Conservation (phyloP, 305 asterid genomes). For the Fraxinus sp. region DNA sequence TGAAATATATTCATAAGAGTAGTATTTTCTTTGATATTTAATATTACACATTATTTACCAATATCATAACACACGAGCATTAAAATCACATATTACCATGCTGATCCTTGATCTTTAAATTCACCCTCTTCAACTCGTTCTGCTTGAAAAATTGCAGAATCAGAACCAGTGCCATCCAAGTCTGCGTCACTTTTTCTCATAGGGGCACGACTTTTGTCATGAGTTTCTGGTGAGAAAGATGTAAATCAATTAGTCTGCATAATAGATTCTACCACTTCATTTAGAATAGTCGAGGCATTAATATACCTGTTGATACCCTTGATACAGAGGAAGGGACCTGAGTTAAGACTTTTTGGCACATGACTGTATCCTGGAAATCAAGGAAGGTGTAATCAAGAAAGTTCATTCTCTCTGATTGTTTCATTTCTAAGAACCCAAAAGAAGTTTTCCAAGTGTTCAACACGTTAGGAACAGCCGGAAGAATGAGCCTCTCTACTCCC, state of each 20-base stretch:
- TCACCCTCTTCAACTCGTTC: constrained; percentile 36
- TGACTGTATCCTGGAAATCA: constrained; percentile 66
- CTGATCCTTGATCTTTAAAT: constrained; percentile 39
- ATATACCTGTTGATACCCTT: constrained; percentile 47
- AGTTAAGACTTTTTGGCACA: constrained; percentile 71
- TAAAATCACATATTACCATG: constrained; percentile 32
- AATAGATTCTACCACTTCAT: constrained; percentile 3
- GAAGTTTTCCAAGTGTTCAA: constrained; percentile 71
- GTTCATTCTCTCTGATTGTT: constrained; percentile 51
- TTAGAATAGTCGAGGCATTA: constrained; percentile 12
- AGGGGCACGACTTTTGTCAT: constrained; percentile 24
- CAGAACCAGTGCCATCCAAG: constrained; percentile 38
- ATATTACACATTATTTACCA: background rate
- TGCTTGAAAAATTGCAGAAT: constrained; percentile 50
- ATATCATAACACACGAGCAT: background rate
- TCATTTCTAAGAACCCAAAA: constrained; percentile 76
- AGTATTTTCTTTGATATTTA: background rate
- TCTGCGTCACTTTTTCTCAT: constrained; percentile 25
- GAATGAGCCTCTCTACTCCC: constrained; percentile 87
- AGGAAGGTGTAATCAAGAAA: constrained; percentile 61
- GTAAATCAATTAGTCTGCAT: constrained; percentile 15
- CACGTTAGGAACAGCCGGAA: constrained; percentile 72
- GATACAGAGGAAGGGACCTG: constrained; percentile 27
- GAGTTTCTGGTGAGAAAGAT: constrained; percentile 41
- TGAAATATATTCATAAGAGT: background rate